Base-by-base conservation (phyloP, 176 grass and related monocot species). In the Oryza glaberrima region DNA sequence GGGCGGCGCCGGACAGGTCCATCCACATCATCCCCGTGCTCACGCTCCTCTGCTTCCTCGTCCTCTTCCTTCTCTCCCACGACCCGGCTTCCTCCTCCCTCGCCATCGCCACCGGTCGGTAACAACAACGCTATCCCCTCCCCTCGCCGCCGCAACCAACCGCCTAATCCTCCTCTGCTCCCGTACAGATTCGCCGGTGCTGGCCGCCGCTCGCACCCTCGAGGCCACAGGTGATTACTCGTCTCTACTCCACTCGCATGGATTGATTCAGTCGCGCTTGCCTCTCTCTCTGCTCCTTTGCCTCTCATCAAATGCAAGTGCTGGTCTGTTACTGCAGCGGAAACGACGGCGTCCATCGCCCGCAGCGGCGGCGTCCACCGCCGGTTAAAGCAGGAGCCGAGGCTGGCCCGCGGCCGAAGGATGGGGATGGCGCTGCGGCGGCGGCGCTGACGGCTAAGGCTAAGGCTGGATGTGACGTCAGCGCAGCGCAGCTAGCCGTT, bases 21-120 rank as follows among this genome's bases (percentile, higher is more conserved):
- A 94, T 97, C 82, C 94, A 97, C 82, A 84, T 97, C 75, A 84
- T 97, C 78, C 94, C 94, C 20, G 65, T 97, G 64, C 88, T 97
- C 70, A 97, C 92, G 75, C 85, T 97, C 67, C 83, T 94, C 83
- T 97, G 94, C 74, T 51, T 97, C 75, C 90, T 97, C 72, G 26
- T 97, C 86, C 92, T 97, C 81, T 94, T 94, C 92, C 92, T 94
- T 77, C 83, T 88, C 72, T 97, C 94, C 67, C 94, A 84, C 67
- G 90, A 97, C 64, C 94, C 79, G 66, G 79, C 46, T 20, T 16
- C 40, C 32, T 77, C 94, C 88, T 30, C 81, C 80, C 9, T 38
- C 38, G 23, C 92, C 40, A 41, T 41, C 40, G 40, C 40, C 71
- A 38, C 71, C 73, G 92, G 92, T 94, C 73, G 92, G 92, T 94